Percentiles rank a stretch among this genome's conserved stretches.
Conservation (phyloP, 306 rosid genomes). For the Rubus idaeus region DNA sequence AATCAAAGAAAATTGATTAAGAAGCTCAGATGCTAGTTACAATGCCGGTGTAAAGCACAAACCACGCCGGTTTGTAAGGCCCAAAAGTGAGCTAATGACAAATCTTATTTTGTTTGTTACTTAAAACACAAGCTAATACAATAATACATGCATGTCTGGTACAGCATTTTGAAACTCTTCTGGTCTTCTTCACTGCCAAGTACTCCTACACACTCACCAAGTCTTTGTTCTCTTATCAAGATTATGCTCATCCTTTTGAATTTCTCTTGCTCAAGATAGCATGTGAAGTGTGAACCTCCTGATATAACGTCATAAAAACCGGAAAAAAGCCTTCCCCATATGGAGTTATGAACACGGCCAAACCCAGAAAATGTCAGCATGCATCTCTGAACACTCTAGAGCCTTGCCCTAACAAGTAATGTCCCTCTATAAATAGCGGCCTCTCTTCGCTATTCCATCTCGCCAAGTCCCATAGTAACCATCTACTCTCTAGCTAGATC, state of each 20-base stretch:
- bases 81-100: background rate
- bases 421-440: background rate
- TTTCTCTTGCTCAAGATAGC: background rate
- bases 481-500: background rate
- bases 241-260: background rate
- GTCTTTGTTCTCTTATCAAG: conserved; percentile 22
- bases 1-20: background rate
- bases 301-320: conserved; percentile 2
- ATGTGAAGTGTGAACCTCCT: conserved; percentile 5
- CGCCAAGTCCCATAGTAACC: background rate
- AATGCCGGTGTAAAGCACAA: background rate
- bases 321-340: background rate
- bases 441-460: background rate
- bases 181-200: conserved; percentile 23
- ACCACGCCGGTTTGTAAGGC: background rate
- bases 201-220: conserved; percentile 19
- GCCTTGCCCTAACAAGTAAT: background rate
- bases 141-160: conserved; percentile 1
- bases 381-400: background rate
- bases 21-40: background rate
- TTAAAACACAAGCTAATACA: background rate
- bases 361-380: conserved; percentile 12
- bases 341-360: background rate
- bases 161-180: conserved; percentile 9
- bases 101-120: background rate